Evolutionary conservation across 768 basidiomycete species (phyloP).

Genomic region (Ramaria sp.): DNA sequence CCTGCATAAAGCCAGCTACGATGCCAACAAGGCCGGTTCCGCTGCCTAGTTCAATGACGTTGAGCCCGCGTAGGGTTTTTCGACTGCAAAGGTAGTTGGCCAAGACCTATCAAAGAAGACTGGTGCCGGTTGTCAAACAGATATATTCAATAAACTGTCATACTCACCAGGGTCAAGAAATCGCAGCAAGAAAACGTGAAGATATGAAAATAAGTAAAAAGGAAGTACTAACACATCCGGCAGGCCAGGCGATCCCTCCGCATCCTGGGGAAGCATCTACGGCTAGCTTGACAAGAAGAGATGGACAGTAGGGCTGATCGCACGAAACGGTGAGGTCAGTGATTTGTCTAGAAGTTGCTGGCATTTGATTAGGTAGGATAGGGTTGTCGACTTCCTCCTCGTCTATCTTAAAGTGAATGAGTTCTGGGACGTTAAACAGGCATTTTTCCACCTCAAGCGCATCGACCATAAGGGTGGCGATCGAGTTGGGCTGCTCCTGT

Average conservation of each 20-base stretch:
- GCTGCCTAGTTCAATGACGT: conserved; percentile 75
- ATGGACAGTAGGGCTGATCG: conserved; percentile 5
- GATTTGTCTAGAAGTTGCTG: conserved; percentile 11
- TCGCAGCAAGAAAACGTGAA: not conserved
- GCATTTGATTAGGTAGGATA: conserved; percentile 11
- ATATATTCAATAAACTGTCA: not conserved
- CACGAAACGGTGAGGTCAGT: conserved; percentile 7
- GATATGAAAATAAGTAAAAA: not conserved
- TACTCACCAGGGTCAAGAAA: not conserved
- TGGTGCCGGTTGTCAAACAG: not conserved
- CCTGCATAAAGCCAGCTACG: conserved; percentile 59
- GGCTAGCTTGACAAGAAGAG: conserved; percentile 28
- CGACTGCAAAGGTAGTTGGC: conserved; percentile 61
- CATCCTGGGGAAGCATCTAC: conserved; percentile 83
- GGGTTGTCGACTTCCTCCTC: conserved; percentile 7
- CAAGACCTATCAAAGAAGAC: conserved; percentile 44
- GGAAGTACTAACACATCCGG: conserved; percentile 58
- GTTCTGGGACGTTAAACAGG: not conserved
- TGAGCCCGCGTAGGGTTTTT: conserved; percentile 40
- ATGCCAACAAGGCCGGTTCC: conserved; percentile 93
- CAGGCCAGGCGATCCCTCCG: conserved; percentile 88
- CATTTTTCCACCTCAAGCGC: not conserved
- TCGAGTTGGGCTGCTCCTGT: too few species aligned
- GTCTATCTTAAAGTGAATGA: not conserved
- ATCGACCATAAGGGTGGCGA: too few species aligned